Base-by-base conservation (phyloP, 1,284 basidiomycete species). In the Peniophora sp. region DNA sequence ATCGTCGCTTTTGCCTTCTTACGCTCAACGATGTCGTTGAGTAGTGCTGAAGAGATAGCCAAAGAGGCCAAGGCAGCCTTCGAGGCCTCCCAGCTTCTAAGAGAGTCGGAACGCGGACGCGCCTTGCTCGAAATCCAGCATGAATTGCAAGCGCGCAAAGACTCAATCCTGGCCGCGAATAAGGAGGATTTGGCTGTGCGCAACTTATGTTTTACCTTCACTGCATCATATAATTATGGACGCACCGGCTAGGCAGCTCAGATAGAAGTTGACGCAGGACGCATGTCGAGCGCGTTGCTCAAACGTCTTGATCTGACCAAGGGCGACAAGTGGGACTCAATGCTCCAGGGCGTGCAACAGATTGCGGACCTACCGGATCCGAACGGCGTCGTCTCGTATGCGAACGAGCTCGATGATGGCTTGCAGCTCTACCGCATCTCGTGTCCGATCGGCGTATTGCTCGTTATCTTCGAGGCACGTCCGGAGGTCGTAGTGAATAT, bases 401-500 rank as follows among this genome's bases (percentile, higher is more conserved):
- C 96, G 0, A 85, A 83, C 17, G 79, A 90, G 60, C 73, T 99
- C 24, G 94, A 96, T 58, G 88, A 93, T 36, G 78, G 74, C 0
- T 73, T 99, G 14, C 90, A 97, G 60, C 76, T 99, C 12, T 95
- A 97, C 69, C 82, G 93, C 36, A 87, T 99, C 1, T 92, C 95
- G 0, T 99, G 96, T 65, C 95, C 97, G 0, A 97, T 99, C 55
- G 97, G 97, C 17, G 95, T 97, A 0, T 74, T 99, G 23, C 77
- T 99, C 47, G 92, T 98, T 57, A 97, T 99, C 57, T 99, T 99
- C 58, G 97, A 99, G 69, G 92, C 96, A 2, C 78, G 97, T 34
- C 97, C 97, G 1, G 97, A 99, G 66, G 97, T 99, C 3, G 92
- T 99, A 24, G 89, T 99, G 42, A 99, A 99, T 66, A 98, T 99